Percentiles rank a stretch among this genome's conserved stretches.
Evolutionary conservation across 495 filamentous ascomycete species (phyloP).

Genomic region (Aspergillus steynii): DNA sequence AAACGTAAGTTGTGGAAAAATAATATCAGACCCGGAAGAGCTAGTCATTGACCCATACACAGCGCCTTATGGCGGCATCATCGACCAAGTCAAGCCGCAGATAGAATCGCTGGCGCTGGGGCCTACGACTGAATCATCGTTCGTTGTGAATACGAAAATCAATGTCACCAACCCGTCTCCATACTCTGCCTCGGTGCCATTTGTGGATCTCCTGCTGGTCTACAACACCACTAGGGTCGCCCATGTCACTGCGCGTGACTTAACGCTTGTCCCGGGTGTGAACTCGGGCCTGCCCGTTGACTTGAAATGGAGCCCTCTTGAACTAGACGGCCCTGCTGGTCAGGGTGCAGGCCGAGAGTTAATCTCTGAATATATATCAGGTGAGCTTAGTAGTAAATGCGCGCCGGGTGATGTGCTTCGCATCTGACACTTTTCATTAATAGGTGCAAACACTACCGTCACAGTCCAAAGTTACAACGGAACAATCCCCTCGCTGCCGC

Average conservation of each 20-base stretch:
- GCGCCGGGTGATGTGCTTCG: not conserved
- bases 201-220: constrained; percentile 69
- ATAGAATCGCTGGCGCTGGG: constrained; percentile 66
- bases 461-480: constrained; percentile 65
- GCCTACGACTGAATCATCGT: constrained; percentile 64
- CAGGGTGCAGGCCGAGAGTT: constrained; percentile 65
- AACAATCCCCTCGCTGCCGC: constrained; percentile 72
- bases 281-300: constrained; percentile 71
- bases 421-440: constrained; percentile 1
- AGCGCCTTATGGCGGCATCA: constrained; percentile 45
- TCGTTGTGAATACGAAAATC: constrained; percentile 66
- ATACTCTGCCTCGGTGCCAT: constrained; percentile 79
- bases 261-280: constrained; percentile 62
- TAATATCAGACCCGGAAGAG: not conserved
- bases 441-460: constrained; percentile 75
- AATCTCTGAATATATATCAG: constrained; percentile 83
- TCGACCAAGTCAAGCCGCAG: constrained; percentile 57
- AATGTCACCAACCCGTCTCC: constrained; percentile 89
- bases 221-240: constrained; percentile 74
- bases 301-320: constrained; percentile 70
- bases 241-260: constrained; percentile 62
- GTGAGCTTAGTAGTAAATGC: constrained; percentile 36
- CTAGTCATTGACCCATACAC: constrained; percentile 22
- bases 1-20: constrained; percentile 66
- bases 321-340: constrained; percentile 58